A percentile compares a stretch with the other conserved stretches of the same genome.
These are phyloP conservation scores for Metarhizium anisopliae DNA, from an alignment of 2,329 filamentous ascomycete species.

Conservation along the genomic window DNA sequence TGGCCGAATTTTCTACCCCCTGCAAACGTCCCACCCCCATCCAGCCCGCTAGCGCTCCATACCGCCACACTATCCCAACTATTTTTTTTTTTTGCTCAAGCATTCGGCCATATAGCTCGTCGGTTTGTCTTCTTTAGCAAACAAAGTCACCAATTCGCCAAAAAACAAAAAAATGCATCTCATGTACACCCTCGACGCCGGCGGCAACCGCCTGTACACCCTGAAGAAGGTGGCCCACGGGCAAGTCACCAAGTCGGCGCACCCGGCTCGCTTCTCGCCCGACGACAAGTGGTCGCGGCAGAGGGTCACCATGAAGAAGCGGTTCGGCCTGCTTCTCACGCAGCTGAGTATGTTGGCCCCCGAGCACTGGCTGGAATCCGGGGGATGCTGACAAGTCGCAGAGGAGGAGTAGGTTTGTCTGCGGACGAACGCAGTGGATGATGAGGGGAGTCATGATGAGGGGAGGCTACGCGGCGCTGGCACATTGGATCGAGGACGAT, in stretches of 20 bases:
- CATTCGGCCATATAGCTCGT: no score
- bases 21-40: conserved; percentile 7
- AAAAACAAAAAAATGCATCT: conserved; percentile 40
- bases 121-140: no score
- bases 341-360: conserved; percentile 50
- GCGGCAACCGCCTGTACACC: conserved; percentile 87
- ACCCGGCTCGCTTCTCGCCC: conserved; percentile 92
- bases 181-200: conserved; percentile 75
- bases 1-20: neutral
- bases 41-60: no score
- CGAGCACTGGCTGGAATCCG: no score
- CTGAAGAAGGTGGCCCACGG: conserved; percentile 81
- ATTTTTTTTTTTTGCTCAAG: no score
- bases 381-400: neutral
- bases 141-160: neutral
- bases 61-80: no score
- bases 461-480: no score
- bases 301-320: conserved; percentile 88
- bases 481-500: no score
- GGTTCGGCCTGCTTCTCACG: conserved; percentile 80
- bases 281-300: conserved; percentile 99
- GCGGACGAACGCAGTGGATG: neutral
- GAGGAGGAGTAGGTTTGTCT: neutral
- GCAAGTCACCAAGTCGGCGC: conserved; percentile 89
- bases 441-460: neutral